Evolutionary conservation across 345 rosid species (phyloP).

Genomic region (Diplotaxis tenuifolia): DNA sequence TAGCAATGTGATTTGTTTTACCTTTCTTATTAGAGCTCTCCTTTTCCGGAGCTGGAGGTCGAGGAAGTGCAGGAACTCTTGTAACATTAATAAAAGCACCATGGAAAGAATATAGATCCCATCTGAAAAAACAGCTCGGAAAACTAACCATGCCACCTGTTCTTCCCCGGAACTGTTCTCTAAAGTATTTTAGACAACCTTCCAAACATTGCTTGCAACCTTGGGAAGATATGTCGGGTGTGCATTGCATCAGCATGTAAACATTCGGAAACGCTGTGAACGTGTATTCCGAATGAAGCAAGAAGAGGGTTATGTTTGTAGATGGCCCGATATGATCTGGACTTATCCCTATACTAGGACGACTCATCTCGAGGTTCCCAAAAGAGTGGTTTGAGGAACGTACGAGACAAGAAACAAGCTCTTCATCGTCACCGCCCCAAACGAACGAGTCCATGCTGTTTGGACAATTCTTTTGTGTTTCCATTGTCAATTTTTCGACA

Average conservation of each 20-base stretch:
- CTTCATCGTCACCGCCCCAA: neutral
- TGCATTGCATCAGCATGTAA: constrained; percentile 24
- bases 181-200: neutral
- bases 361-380: neutral
- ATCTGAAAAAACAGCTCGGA: constrained; percentile 18
- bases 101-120: neutral
- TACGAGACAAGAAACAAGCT: neutral
- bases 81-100: neutral
- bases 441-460: neutral
- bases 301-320: neutral
- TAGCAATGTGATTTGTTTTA: neutral
- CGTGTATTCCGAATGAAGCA: neutral
- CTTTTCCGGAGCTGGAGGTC: neutral
- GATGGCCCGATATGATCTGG: neutral
- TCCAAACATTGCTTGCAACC: constrained; percentile 4
- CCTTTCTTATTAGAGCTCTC: constrained; percentile 1
- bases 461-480: neutral
- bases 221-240: constrained; percentile 13
- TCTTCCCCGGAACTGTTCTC: neutral
- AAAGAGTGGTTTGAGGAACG: constrained; percentile 5
- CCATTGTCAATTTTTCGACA: neutral
- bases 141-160: neutral
- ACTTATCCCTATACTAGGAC: neutral
- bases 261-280: neutral
- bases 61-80: neutral